A percentile compares a stretch with the other conserved stretches of the same genome.
Conservation (phyloP, 2,329 filamentous ascomycete genomes). For the Fusarium veterinarium region DNA sequence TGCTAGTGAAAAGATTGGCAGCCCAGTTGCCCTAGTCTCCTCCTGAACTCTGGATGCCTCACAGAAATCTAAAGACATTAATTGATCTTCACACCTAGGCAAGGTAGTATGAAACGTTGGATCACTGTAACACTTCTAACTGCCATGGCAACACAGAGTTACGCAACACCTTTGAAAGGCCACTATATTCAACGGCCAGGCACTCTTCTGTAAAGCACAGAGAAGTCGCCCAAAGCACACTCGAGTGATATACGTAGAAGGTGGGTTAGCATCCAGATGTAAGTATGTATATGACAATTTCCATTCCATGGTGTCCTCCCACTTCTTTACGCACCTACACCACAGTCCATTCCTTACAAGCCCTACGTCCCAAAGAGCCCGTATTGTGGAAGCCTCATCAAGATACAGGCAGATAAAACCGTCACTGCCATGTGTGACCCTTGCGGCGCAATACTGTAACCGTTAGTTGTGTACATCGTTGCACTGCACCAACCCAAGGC, state of each 20-base stretch:
- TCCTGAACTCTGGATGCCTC: background rate
- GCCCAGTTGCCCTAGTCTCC: background rate
- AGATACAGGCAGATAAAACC: background rate
- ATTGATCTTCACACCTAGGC: background rate
- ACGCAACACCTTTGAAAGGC: background rate
- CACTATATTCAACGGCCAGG: slow-evolving; percentile 2
- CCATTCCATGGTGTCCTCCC: background rate
- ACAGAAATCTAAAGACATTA: background rate
- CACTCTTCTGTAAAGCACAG: background rate
- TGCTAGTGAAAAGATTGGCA: background rate
- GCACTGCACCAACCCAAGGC: background rate
- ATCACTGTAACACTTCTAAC: slow-evolving; percentile 17
- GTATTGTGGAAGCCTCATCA: background rate
- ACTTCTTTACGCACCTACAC: background rate
- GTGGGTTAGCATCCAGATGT: background rate
- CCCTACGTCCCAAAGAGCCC: background rate
- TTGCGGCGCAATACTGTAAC: slow-evolving; percentile 11
- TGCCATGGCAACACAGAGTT: slow-evolving; percentile 22
- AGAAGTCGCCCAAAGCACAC: background rate
- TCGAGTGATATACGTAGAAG: background rate
- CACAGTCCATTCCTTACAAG: background rate
- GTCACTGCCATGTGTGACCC: slow-evolving; percentile 16
- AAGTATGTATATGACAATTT: background rate
- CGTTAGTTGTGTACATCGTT: slow-evolving; percentile 5
- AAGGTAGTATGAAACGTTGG: slow-evolving; percentile 25